Evolutionary conservation across 2,329 filamentous ascomycete species (phyloP), one percentile per base, ranked within the genome.

Genomic region (Phialemoniopsis sp.): DNA sequence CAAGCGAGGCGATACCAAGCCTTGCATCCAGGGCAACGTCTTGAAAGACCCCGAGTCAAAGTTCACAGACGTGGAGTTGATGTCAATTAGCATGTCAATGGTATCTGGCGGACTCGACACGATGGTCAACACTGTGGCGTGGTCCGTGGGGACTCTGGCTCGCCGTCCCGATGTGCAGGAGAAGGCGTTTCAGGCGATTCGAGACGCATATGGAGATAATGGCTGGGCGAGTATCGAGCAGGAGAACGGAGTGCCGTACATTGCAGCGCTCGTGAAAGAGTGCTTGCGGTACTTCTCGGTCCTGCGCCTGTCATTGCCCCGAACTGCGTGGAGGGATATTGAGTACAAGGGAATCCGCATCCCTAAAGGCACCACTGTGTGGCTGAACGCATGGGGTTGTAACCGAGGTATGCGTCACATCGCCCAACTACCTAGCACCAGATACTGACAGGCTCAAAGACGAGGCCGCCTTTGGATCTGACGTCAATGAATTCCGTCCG

Each of bases 61-160:
- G 21, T 10, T 26, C 6, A 26, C 6, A 6, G 10, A 26, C 6
- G 21, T 6, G 12, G 87, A 90, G 58, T 72, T 90, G 36, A 88
- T 85, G 60, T 87, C 84, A 3, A 88, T 93, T 49, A 88, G 87
- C 56, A 63, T 93, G 17, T 89, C 85, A 17, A 85, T 86, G 81
- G 62, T 85, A 5, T 80, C 77, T 0, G 81, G 80, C 1, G 81
- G 81, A 0, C 62, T 85, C 4, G 81, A 85, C 45, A 85, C 82
- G 0, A 71, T 85, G 29, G 82, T 79, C 2, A 84, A 80, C 0
- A 64, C 81, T 5, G 72, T 85, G 2, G 76, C 79, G 5, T 85
- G 80, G 80, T 80, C 76, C 49, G 68, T 85, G 37, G 77, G 72
- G 1, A 63, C 82, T 19, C 59, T 85, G 4, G 70, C 78, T 0